A percentile compares a stretch with the other conserved stretches of the same genome.
Evolutionary conservation across 345 rosid genomes (phyloP).

Genomic region (Rhodamnia rubescens): DNA sequence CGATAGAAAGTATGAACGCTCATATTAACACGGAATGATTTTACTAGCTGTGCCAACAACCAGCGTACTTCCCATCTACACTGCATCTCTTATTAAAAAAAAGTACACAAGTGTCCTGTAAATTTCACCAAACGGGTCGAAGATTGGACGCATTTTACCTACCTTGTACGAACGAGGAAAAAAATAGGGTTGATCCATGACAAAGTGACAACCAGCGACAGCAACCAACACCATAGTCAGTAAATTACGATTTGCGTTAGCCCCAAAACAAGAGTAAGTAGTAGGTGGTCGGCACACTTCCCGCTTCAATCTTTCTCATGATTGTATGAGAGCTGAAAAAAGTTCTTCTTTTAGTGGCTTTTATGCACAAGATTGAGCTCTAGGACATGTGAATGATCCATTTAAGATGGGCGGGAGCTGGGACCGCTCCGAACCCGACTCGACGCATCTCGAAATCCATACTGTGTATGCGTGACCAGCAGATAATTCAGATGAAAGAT

Average conservation of each 20-base stretch:
- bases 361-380: neutral
- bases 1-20: no score
- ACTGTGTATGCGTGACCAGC: neutral
- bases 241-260: neutral
- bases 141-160: neutral
- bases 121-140: neutral
- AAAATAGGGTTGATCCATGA: neutral
- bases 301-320: neutral
- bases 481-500: neutral
- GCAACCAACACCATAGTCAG: neutral
- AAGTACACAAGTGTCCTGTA: neutral
- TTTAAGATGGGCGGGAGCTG: neutral
- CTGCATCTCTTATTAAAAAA: neutral
- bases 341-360: neutral
- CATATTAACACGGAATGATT: neutral
- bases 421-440: neutral
- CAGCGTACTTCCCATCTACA: neutral
- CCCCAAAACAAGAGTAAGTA: neutral
- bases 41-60: neutral
- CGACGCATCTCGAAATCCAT: neutral
- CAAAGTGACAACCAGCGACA: neutral
- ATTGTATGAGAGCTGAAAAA: neutral
- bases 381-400: neutral
- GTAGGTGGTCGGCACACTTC: neutral
- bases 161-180: neutral